Percentiles rank a stretch among this genome's conserved stretches.
Conservation (phyloP, 352 stramenopile genomes). For the Phytophthora tubulina region DNA sequence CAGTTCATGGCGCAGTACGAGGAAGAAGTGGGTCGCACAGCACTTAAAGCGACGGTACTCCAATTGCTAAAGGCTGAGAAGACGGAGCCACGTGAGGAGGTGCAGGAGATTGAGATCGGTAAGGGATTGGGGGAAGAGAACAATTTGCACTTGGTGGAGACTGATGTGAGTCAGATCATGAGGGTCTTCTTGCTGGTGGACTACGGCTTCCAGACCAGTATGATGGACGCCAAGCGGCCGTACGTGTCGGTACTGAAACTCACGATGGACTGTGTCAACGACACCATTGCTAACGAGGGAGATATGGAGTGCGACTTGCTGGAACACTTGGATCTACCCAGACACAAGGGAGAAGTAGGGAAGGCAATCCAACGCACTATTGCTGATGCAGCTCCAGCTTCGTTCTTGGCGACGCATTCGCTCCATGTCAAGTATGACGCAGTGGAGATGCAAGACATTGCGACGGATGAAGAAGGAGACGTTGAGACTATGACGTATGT, state of each 20-base stretch:
- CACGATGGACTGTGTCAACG: slow-evolving; percentile 71
- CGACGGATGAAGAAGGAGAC: slow-evolving; percentile 23
- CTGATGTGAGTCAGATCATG: slow-evolving; percentile 55
- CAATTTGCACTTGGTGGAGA: slow-evolving; percentile 50
- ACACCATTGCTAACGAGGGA: slow-evolving; percentile 23
- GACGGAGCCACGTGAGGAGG: slow-evolving; percentile 48
- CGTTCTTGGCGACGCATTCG: slow-evolving; percentile 51
- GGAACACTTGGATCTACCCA: slow-evolving; percentile 63
- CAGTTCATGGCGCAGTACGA: slow-evolving; percentile 68
- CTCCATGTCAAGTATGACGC: slow-evolving; percentile 61
- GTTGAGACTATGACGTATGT: slow-evolving; percentile 57
- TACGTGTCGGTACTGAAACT: slow-evolving; percentile 67
- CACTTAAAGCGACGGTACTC: slow-evolving; percentile 54
- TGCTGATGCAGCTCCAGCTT: slow-evolving; percentile 43
- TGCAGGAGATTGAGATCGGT: slow-evolving; percentile 53
- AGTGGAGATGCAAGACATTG: slow-evolving; percentile 60
- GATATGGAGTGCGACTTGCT: slow-evolving; percentile 62
- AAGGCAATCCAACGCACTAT: slow-evolving; percentile 61
- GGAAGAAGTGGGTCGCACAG: slow-evolving; percentile 52
- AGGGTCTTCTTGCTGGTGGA: slow-evolving; percentile 62
- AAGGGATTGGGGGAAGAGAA: slow-evolving; percentile 39
- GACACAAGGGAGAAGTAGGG: slow-evolving; percentile 53
- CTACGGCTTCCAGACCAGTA: slow-evolving; percentile 68
- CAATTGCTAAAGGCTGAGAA: slow-evolving; percentile 65
- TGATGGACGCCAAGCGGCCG: slow-evolving; percentile 59